A percentile compares a stretch with the other conserved stretches of the same genome.
These are phyloP conservation scores for Lolium rigidum DNA, from an alignment of 176 grass and related monocot species.

Conservation along the genomic window DNA sequence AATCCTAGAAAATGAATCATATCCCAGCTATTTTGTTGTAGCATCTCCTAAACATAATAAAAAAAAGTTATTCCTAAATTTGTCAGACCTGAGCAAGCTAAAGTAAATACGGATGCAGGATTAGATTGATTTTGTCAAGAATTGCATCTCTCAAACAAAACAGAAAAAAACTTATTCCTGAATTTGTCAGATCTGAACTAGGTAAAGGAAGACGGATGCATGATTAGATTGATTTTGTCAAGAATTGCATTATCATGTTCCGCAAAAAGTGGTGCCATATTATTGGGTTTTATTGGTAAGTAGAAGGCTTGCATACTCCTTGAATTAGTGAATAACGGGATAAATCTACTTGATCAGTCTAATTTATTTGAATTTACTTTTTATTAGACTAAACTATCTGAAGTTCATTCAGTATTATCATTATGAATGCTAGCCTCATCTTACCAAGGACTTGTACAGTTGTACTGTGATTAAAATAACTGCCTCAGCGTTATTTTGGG, in stretches of 20 bases:
- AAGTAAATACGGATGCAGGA: no score
- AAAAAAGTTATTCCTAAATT: no score
- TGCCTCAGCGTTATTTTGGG: background rate
- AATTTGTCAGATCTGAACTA: background rate
- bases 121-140: background rate
- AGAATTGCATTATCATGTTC: background rate
- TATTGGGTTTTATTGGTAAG: background rate
- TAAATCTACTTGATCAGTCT: constrained; percentile 17
- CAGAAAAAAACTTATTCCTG: background rate
- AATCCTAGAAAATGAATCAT: background rate
- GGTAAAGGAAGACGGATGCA: background rate
- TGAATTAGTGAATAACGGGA: constrained; percentile 7
- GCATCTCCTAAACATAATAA: no score
- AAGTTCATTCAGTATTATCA: constrained; percentile 12
- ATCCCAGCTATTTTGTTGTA: background rate
- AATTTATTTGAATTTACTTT: constrained; percentile 14
- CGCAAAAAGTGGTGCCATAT: background rate
- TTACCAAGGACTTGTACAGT: background rate
- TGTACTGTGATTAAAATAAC: background rate
- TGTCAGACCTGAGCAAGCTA: no score
- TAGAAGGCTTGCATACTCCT: constrained; percentile 16
- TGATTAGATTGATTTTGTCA: background rate
- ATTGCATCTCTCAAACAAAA: background rate
- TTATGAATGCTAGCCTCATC: background rate
- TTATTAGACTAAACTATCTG: constrained; percentile 16